Evolutionary conservation across 306 rosid genomes (phyloP).

Genomic region (Vigna radiata): DNA sequence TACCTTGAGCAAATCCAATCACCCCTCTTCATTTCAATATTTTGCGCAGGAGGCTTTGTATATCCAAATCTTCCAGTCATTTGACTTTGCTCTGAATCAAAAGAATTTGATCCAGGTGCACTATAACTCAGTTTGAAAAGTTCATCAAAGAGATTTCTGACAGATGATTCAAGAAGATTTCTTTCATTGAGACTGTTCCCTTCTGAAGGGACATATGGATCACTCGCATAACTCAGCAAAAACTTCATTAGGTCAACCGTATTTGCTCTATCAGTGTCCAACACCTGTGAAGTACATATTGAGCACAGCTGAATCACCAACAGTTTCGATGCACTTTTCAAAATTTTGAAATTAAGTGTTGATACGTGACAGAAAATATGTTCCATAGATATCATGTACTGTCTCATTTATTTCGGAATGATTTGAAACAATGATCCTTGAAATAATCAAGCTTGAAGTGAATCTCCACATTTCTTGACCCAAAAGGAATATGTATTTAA

Average conservation of each 20-base stretch:
- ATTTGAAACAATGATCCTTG: conserved; percentile 17
- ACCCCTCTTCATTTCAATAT: conserved; percentile 91
- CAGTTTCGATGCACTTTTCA: conserved; percentile 1
- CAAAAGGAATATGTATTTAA: conserved; percentile 13
- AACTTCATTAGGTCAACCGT: conserved; percentile 90
- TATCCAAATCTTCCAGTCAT: conserved; percentile 56
- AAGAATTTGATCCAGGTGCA: conserved; percentile 56
- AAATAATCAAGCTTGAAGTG: conserved; percentile 7
- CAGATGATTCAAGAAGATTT: conserved; percentile 73
- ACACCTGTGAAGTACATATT: conserved; percentile 52
- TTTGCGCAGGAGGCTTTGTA: conserved; percentile 52
- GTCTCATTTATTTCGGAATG: conserved; percentile 25
- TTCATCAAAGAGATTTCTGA: conserved; percentile 71
- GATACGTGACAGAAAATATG: conserved; percentile 28
- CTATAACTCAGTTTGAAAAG: conserved; percentile 67
- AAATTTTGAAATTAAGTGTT: conserved; percentile 11
- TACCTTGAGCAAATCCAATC: conserved; percentile 97
- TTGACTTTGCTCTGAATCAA: conserved; percentile 55
- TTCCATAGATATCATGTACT: background rate
- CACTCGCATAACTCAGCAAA: conserved; percentile 82
- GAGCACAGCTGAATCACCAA: conserved; percentile 39
- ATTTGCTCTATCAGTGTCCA: conserved; percentile 66
- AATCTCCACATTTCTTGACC: conserved; percentile 30
- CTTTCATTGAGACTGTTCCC: conserved; percentile 53
- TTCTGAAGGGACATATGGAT: conserved; percentile 55